These are phyloP conservation scores for Cryphonectria parasitica DNA, from an alignment of 2,329 filamentous ascomycete genomes.

Conservation along the genomic window DNA sequence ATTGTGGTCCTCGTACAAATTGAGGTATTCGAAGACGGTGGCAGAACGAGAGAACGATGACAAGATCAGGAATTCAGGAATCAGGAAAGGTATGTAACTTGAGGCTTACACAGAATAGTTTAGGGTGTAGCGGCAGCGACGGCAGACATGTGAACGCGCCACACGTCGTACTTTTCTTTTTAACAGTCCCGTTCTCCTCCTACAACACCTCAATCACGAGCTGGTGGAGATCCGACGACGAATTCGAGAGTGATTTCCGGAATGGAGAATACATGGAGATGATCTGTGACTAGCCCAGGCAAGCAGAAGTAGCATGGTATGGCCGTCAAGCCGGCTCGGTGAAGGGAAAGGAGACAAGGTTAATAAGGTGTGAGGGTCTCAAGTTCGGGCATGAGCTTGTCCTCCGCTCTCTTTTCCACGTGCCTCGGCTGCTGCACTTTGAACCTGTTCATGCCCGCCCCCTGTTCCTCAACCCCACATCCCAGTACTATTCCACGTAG, in stretches of 20 bases:
- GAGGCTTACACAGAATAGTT: neutral
- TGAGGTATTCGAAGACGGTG: neutral
- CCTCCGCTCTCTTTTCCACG: constrained; percentile 1
- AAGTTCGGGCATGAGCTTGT: neutral
- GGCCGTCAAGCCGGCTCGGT: neutral
- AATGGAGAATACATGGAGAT: neutral
- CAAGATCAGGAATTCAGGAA: neutral
- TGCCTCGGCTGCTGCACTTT: constrained; percentile 27
- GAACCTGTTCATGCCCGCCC: neutral
- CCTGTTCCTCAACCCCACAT: neutral
- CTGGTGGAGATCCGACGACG: neutral
- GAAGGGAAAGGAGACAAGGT: neutral
- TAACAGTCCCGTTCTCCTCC: neutral
- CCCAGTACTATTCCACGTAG: neutral
- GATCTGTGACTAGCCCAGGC: neutral
- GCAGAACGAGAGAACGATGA: neutral
- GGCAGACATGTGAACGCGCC: constrained; percentile 4
- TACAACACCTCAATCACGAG: neutral
- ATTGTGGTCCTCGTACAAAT: neutral
- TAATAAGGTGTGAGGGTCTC: neutral
- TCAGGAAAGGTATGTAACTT: neutral
- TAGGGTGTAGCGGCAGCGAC: neutral
- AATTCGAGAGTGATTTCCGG: neutral
- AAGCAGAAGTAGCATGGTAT: neutral
- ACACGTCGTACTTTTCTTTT: neutral